A percentile compares a stretch with the other conserved stretches of the same genome.
Conservation (phyloP, 331 rosid genomes). For the Acacia concinna region DNA sequence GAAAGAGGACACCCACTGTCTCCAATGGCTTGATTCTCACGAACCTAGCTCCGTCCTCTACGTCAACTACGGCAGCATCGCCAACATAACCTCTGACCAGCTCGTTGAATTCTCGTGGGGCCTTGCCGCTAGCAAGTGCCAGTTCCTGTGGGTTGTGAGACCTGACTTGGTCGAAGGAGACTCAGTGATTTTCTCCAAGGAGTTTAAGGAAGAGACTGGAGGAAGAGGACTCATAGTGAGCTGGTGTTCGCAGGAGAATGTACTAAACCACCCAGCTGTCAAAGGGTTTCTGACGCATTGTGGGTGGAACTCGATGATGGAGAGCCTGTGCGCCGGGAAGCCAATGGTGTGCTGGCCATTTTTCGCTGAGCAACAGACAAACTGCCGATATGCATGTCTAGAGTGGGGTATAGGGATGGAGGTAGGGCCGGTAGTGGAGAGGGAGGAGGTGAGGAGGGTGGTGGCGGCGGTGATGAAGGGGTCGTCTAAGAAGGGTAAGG, state of each 20-base stretch:
- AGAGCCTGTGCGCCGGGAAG: background rate
- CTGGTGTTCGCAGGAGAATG: background rate
- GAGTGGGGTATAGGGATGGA: background rate
- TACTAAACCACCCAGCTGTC: background rate
- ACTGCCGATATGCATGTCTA: background rate
- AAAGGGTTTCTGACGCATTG: background rate
- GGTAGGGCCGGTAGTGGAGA: background rate
- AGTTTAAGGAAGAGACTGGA: background rate
- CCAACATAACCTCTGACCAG: background rate
- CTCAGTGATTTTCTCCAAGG: background rate
- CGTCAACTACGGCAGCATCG: slow-evolving; percentile 15
- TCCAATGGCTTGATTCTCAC: background rate
- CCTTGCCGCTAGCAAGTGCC: background rate
- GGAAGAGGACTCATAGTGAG: background rate
- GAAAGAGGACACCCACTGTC: background rate
- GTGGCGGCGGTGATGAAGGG: background rate
- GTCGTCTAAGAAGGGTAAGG: background rate
- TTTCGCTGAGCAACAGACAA: background rate
- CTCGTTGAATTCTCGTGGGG: background rate
- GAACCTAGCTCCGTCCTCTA: background rate
- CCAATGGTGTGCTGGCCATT: slow-evolving; percentile 5
- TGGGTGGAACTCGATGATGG: background rate
- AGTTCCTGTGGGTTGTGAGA: background rate
- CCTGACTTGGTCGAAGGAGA: background rate
- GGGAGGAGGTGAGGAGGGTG: background rate